Base-by-base conservation (phyloP, 2,329 filamentous ascomycete species). In the Ilyonectria sp. region DNA sequence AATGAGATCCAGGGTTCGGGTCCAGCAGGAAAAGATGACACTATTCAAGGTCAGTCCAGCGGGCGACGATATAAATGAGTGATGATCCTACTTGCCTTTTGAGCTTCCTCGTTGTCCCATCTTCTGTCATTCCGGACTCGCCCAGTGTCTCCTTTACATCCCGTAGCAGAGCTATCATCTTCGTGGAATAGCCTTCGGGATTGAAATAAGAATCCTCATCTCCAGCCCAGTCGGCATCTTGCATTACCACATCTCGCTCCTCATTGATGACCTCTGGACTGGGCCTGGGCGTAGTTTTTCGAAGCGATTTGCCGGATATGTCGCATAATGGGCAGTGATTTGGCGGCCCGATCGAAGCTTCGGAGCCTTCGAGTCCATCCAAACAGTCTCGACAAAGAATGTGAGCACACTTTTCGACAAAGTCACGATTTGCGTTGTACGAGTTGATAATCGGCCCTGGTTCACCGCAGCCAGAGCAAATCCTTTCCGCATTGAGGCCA, bases 1-100 rank as follows among this genome's bases (percentile, higher is more conserved):
- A 0, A 85, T 70, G 0, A 86, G 74, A 21, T 82, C 72, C 0
- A 86, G 74, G 0, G 83, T 85, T 0, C 79, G 73, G 1, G 81
- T 85, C 84, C 83, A 86, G 63, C 79, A 84, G 0, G 83, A 85
- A 46, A 86, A 86, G 0, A 85, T 79, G 33, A 85, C 83, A 50
- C 82, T 86, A 49, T 4, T n/a, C 13, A 6, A n/a, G 35, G 35
- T 37, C 9, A 37, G 35, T 37, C 3, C n/a, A n/a, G n/a, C n/a
- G n/a, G n/a, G n/a, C n/a, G 35, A 15, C 35, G 17, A 11, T 29
- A 2, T 6, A 37, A 11, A 3, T 10, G 9, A 37, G 9, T 37
- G 3, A 6, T 37, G 35, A 9, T 37, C 35, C 9, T 11, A 15
- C 53, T 57, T 44, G 52, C 60, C 53, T 63, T 10, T 63, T 63